These are phyloP conservation scores for Saccharum officinarum DNA, from an alignment of 176 grass and related monocot species.

Conservation along the genomic window DNA sequence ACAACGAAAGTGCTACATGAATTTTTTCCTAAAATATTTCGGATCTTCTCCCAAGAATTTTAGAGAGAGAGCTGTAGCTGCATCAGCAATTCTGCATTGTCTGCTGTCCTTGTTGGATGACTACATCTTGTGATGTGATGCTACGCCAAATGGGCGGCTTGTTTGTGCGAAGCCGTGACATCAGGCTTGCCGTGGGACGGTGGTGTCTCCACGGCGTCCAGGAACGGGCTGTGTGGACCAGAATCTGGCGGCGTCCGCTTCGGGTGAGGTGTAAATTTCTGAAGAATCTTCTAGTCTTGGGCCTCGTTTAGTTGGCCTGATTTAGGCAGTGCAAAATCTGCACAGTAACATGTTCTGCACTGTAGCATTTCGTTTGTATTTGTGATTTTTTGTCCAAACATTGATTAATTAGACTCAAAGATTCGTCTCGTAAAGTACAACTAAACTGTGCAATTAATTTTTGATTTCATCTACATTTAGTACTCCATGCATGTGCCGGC, in stretches of 20 bases:
- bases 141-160: neutral
- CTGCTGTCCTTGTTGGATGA: neutral
- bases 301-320: too few species aligned
- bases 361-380: too few species aligned
- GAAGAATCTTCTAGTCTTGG: slow-evolving; percentile 27
- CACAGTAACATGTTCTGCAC: too few species aligned
- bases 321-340: too few species aligned
- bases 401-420: too few species aligned
- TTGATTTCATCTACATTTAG: too few species aligned
- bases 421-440: too few species aligned
- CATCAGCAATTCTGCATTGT: neutral
- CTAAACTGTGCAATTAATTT: too few species aligned
- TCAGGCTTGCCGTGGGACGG: neutral
- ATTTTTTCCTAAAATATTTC: too few species aligned
- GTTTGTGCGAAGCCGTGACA: slow-evolving; percentile 31
- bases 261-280: neutral
- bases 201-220: neutral
- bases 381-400: too few species aligned
- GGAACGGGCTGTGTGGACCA: slow-evolving; percentile 20
- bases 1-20: too few species aligned
- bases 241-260: neutral
- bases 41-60: slow-evolving; percentile 28
- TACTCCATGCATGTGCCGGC: too few species aligned
- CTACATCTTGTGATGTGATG: slow-evolving; percentile 31
- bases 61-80: slow-evolving; percentile 1